phyloP scores from a whole-genome alignment of 257 asterid genomes.

The Verbena officinalis region DNA sequence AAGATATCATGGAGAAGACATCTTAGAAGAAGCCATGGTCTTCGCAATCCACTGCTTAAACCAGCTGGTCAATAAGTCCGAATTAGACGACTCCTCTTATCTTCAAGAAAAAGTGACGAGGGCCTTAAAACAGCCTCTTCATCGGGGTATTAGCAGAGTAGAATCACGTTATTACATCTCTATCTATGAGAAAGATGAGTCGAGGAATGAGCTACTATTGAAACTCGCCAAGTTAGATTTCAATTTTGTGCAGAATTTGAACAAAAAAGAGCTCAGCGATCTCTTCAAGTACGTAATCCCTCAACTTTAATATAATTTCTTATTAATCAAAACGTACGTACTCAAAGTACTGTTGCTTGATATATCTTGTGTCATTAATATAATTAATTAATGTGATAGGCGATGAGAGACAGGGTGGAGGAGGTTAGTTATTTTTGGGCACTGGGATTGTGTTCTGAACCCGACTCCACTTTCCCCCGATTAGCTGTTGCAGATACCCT shows the following conservation, averaged over 20 bases:
- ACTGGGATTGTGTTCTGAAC: constrained; percentile 9
- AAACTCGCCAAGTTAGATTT: constrained; percentile 27
- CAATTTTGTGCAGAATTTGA: constrained; percentile 36
- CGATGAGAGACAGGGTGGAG: constrained; percentile 26
- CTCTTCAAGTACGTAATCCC: constrained; percentile 17
- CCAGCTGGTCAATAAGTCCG: neutral
- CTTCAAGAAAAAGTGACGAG: neutral
- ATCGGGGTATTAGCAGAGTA: neutral
- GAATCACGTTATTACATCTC: constrained; percentile 18
- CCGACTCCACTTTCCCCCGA: neutral
- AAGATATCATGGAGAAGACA: constrained; percentile 29
- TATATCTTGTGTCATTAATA: neutral
- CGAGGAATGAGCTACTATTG: constrained; percentile 11
- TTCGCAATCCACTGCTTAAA: neutral
- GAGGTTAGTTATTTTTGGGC: constrained; percentile 29
- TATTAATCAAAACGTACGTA: too few species aligned
- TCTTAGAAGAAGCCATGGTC: constrained; percentile 29
- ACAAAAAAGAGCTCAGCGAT: constrained; percentile 30
- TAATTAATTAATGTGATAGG: constrained; percentile 9
- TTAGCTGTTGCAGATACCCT: neutral
- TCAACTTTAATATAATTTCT: too few species aligned
- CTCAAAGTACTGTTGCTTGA: too few species aligned
- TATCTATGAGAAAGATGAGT: constrained; percentile 11
- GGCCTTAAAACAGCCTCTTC: neutral
- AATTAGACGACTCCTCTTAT: neutral